Evolutionary conservation across 805 yeast species (phyloP), one percentile per base, ranked within the genome.

Genomic region (Metschnikowia noctiluminum): DNA sequence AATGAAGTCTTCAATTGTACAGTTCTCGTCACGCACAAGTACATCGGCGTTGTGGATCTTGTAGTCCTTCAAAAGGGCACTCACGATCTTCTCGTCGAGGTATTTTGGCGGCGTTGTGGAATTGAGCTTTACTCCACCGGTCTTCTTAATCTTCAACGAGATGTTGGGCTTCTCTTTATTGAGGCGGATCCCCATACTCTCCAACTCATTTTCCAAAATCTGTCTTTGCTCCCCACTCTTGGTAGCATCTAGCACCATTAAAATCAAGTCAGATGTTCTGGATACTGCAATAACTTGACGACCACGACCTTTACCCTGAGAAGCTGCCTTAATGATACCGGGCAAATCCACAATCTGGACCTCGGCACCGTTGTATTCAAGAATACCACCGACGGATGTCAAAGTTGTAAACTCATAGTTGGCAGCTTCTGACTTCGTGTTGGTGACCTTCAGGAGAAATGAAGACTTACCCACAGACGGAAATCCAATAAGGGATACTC

Each of bases 381-480:
- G 73, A 11, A 94, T 96, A 42, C 98, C 97, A 0, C 98, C 97
- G 16, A 92, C 97, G 0, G 97, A 89, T 0, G 99, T 92, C 65
- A 92, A 78, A 0, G 99, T 92, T 7, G 99, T 92, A 77, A 92
- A 92, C 45, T 96, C 94, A 63, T 94, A 92, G 43, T 85, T 88
- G 6, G 98, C 99, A 45, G 96, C 87, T 65, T 90, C 98, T 1
- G 96, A 87, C 66, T 89, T 89, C 1, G 98, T 92, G 60, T 88
- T 87, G 16, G 99, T 92, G 47, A 94, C 88, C 61, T 89, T 89
- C 15, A 89, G 84, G 51, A 92, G 74, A 55, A 92, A 81, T 2
- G 96, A 89, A 1, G 97, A 91, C 61, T 92, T 92, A 65, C 99
- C 99, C 26, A 94, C 99, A 1, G 97, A 91, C 14, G 99, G 99